Evolutionary conservation across 192 early-diverging fungal species (phyloP).

Genomic region (Coemansia sp.): DNA sequence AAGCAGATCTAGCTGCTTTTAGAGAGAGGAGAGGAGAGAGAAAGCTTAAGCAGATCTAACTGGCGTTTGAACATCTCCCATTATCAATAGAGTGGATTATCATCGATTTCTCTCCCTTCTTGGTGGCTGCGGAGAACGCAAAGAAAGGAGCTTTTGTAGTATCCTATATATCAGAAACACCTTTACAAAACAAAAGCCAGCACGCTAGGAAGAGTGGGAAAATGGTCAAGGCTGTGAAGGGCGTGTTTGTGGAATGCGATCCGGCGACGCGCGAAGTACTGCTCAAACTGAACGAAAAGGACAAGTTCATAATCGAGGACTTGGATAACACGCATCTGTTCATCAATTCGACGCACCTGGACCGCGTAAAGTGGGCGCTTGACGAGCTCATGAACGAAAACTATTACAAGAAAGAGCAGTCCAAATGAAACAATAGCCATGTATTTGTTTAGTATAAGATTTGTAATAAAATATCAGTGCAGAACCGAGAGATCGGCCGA

Average conservation of each 20-base stretch:
- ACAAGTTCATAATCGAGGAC: conserved; percentile 80
- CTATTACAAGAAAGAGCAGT: conserved; percentile 58
- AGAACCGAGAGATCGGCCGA: conserved; percentile 23
- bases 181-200: no score
- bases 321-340: conserved; percentile 82
- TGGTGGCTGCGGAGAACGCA: no score
- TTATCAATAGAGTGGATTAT: no score
- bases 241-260: conserved; percentile 69
- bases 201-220: not conserved
- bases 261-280: conserved; percentile 76
- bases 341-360: conserved; percentile 62
- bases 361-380: conserved; percentile 60
- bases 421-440: not conserved
- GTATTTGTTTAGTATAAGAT: not conserved
- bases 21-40: no score
- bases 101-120: no score
- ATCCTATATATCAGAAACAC: no score
- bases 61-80: no score
- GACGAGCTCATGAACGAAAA: conserved; percentile 76
- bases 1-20: conserved; percentile 36
- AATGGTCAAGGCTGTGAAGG: conserved; percentile 53
- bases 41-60: no score
- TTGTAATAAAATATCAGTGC: not conserved
- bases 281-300: conserved; percentile 64
- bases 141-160: no score